phyloP scores from a whole-genome alignment of 352 stramenopile species.

The Globisporangium cederbergense region DNA sequence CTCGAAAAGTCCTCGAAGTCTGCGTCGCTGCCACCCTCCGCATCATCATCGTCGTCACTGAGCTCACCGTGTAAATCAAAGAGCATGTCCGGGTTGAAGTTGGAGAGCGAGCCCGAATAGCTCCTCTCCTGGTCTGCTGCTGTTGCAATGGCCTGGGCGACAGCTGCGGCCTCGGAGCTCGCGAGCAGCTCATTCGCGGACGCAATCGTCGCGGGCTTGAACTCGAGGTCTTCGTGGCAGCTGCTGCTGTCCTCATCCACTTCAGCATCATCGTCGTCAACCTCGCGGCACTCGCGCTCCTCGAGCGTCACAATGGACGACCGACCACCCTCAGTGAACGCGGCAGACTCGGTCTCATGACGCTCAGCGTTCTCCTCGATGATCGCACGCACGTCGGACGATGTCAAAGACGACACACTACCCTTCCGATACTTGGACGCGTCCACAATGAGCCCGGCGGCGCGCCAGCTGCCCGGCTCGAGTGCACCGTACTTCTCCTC shows the following conservation, averaged over 20 bases:
- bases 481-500: conserved; percentile 1
- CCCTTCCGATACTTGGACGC: not conserved
- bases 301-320: not conserved
- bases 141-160: not conserved
- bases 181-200: conserved; percentile 9
- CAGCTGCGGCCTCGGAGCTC: not conserved
- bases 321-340: not conserved
- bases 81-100: conserved; percentile 31
- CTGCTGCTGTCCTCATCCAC: conserved; percentile 28
- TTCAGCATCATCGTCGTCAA: not conserved
- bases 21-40: conserved; percentile 9
- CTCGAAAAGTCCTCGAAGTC: not conserved
- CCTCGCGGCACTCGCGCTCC: not conserved
- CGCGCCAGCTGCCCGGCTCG: not conserved
- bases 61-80: conserved; percentile 32
- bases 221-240: conserved; percentile 31
- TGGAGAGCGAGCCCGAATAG: conserved; percentile 9
- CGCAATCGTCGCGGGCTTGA: conserved; percentile 31
- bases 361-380: conserved; percentile 10
- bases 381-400: conserved; percentile 19
- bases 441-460: not conserved
- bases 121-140: not conserved
- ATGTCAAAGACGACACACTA: conserved; percentile 28
- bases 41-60: conserved; percentile 16
- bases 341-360: not conserved